A percentile compares a stretch with the other conserved stretches of the same genome.
These are phyloP conservation scores for Apiospora saccharicola DNA, from an alignment of 2,329 filamentous ascomycete genomes.

Conservation along the genomic window DNA sequence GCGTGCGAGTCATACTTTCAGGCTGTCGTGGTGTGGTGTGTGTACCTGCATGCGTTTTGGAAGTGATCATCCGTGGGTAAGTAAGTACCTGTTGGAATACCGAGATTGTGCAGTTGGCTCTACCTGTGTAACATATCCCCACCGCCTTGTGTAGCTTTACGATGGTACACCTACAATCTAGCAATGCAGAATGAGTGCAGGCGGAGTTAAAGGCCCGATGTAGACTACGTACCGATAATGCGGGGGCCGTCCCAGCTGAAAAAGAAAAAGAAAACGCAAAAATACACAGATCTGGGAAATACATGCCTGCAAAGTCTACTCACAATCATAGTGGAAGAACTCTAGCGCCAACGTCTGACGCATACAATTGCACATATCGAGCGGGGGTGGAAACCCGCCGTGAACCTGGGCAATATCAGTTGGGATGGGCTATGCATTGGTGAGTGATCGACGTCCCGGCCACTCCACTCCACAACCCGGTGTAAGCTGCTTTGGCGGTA, in stretches of 20 bases:
- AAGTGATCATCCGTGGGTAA: not conserved
- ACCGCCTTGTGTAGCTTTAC: conserved; percentile 12
- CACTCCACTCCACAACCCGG: too few relatives aligned
- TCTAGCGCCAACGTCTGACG: not conserved
- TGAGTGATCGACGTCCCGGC: not conserved
- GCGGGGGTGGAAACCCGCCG: not conserved
- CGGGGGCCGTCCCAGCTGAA: not conserved
- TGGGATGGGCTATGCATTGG: not conserved
- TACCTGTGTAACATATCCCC: not conserved
- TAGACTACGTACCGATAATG: not conserved
- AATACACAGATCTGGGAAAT: not conserved
- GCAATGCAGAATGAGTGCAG: not conserved
- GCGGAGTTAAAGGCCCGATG: not conserved
- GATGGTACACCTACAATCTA: not conserved
- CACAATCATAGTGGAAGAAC: not conserved
- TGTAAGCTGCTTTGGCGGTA: not conserved
- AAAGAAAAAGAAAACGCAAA: not conserved
- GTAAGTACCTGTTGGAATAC: too few relatives aligned
- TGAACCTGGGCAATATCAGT: not conserved
- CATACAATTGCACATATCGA: not conserved
- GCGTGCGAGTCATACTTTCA: not conserved
- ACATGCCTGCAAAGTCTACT: not conserved
- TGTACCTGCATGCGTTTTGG: not conserved
- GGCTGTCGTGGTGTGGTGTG: not conserved
- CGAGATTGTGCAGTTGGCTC: not conserved